Evolutionary conservation across 192 early-diverging fungal genomes (phyloP).

Genomic region (Oehlia diaphana): DNA sequence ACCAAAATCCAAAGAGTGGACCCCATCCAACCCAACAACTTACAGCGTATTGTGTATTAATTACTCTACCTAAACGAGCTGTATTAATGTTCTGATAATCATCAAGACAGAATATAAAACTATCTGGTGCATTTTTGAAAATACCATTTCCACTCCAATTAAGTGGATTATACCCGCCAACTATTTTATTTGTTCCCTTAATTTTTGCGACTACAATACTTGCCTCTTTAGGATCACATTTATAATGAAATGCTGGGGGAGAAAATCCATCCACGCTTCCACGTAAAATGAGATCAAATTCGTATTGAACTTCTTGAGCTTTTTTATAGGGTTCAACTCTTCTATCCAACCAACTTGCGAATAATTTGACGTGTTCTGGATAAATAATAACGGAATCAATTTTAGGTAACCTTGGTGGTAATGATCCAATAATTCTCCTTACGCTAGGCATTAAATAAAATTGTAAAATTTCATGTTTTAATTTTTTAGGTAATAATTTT

Average conservation of each 20-base stretch:
- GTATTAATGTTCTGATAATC: neutral
- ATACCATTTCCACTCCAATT: neutral
- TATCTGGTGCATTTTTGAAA: neutral
- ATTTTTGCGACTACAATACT: neutral
- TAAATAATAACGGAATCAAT: neutral
- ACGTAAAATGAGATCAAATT: neutral
- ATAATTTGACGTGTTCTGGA: neutral
- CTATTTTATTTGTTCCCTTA: neutral
- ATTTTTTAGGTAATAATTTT: neutral
- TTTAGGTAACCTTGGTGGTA: neutral
- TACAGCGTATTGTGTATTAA: neutral
- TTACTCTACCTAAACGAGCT: neutral
- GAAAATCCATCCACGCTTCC: neutral
- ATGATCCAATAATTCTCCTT: neutral
- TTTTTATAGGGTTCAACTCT: constrained; percentile 4
- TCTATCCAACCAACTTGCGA: neutral
- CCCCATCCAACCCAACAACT: neutral
- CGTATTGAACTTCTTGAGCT: neutral
- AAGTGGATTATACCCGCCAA: constrained; percentile 2
- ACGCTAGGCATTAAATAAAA: neutral
- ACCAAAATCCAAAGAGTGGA: neutral
- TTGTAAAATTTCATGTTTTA: neutral
- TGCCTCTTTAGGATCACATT: neutral
- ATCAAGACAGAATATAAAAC: constrained; percentile 1
- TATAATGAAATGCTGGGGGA: neutral